phyloP scores from a whole-genome alignment of 176 grass and related monocot species.

The Aechmea fasciata region DNA sequence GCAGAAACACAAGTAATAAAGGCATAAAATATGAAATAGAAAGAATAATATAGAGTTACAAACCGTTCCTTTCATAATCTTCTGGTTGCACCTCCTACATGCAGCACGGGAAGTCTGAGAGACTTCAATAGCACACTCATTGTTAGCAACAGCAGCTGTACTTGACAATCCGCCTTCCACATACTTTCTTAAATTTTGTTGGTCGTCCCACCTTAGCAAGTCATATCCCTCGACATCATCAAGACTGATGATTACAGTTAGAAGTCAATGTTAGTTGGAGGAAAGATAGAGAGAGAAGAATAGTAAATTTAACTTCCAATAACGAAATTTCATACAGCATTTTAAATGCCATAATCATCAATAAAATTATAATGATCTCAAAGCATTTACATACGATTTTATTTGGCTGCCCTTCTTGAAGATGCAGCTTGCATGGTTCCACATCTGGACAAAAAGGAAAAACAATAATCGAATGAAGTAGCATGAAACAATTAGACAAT shows the following conservation, averaged over 20 bases:
- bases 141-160: slow-evolving; percentile 24
- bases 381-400: slow-evolving; percentile 48
- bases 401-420: slow-evolving; percentile 88
- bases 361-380: not conserved
- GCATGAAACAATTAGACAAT: not conserved
- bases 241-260: slow-evolving; percentile 29
- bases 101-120: slow-evolving; percentile 77
- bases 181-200: slow-evolving; percentile 77
- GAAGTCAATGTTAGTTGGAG: slow-evolving; percentile 3
- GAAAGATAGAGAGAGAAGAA: not conserved
- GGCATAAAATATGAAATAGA: slow-evolving; percentile 8
- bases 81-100: slow-evolving; percentile 67
- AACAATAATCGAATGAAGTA: slow-evolving; percentile 9
- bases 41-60: slow-evolving; percentile 34
- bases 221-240: slow-evolving; percentile 94
- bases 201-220: slow-evolving; percentile 85
- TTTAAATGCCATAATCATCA: not conserved
- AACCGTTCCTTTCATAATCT: slow-evolving; percentile 78
- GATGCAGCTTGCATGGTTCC: slow-evolving; percentile 87
- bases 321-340: not conserved
- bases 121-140: slow-evolving; percentile 66
- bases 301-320: not conserved
- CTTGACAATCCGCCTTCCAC: slow-evolving; percentile 32
- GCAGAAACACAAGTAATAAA: not conserved
- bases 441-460: slow-evolving; percentile 56